Conservation (phyloP, 768 basidiomycete species). For the Lentinula sp. region DNA sequence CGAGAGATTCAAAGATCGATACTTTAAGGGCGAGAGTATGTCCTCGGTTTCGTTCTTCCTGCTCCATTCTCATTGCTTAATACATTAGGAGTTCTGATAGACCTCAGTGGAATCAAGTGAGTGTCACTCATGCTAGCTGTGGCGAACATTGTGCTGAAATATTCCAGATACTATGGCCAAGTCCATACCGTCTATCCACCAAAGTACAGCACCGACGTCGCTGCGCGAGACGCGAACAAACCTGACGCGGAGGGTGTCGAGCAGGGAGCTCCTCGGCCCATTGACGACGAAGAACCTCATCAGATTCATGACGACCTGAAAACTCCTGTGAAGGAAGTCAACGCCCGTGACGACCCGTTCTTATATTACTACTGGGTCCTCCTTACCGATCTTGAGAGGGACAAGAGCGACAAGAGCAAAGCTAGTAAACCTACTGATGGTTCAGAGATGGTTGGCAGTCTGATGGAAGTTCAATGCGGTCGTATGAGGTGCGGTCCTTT, state of each 20-base stretch:
- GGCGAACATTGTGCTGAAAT: constrained; percentile 12
- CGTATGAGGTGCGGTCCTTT: constrained; percentile 62
- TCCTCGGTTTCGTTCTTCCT: constrained; percentile 11
- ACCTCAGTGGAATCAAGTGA: constrained; percentile 82
- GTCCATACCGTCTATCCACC: constrained; percentile 77
- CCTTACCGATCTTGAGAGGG: constrained; percentile 71
- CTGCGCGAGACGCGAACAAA: constrained; percentile 44
- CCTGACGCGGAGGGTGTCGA: constrained; percentile 30
- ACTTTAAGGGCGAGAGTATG: constrained; percentile 87
- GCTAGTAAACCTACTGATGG: constrained; percentile 50
- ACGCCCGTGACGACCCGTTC: constrained; percentile 67
- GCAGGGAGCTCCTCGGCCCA: constrained; percentile 18
- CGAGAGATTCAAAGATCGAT: constrained; percentile 95
- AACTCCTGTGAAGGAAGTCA: constrained; percentile 63
- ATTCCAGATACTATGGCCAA: constrained; percentile 68
- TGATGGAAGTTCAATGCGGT: constrained; percentile 77
- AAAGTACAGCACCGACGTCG: constrained; percentile 38
- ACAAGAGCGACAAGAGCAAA: constrained; percentile 59
- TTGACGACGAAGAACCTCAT: constrained; percentile 55
- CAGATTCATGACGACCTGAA: constrained; percentile 76
- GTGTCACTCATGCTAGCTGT: constrained; percentile 14
- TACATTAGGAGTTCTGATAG: constrained; percentile 73
- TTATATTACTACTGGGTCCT: constrained; percentile 87
- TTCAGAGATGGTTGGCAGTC: constrained; percentile 63
- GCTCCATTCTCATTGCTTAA: background rate